phyloP scores from a whole-genome alignment of 1,139 yeast genomes.

The Yamadazyma dendronema region DNA sequence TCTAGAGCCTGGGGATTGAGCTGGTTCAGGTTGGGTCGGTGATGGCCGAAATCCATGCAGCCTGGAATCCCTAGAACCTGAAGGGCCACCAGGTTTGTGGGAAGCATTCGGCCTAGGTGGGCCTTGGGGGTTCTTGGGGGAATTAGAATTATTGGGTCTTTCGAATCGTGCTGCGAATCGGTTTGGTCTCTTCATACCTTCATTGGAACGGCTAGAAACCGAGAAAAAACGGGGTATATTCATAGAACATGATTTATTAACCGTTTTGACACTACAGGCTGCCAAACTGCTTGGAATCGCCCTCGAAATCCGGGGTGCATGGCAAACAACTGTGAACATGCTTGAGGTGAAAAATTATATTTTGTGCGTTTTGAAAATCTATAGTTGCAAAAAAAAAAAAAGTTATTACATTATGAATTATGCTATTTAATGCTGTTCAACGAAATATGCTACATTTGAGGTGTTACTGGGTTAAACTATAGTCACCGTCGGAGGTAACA shows the following conservation, averaged over 20 bases:
- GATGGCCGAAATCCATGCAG: no score
- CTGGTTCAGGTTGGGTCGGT: conserved; percentile 1
- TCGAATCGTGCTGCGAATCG: conserved; percentile 28
- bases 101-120: conserved; percentile 1
- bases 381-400: background rate
- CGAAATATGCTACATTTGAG: background rate
- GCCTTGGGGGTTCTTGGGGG: no score
- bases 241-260: no score
- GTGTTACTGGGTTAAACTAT: conserved; percentile 20
- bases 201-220: no score
- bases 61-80: no score
- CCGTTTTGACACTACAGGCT: no score
- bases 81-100: no score
- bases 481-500: conserved; percentile 47
- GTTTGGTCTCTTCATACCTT: conserved; percentile 20
- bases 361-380: background rate
- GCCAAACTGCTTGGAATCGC: no score
- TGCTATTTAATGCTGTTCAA: background rate
- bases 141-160: conserved; percentile 1
- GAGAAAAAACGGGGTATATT: no score
- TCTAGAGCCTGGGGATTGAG: conserved; percentile 1
- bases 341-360: conserved; percentile 2
- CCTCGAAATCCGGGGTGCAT: no score
- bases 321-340: no score
- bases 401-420: background rate